A percentile compares a stretch with the other conserved stretches of the same genome.
Evolutionary conservation across 257 asterid species (phyloP).

Genomic region (Leonotis leonurus): DNA sequence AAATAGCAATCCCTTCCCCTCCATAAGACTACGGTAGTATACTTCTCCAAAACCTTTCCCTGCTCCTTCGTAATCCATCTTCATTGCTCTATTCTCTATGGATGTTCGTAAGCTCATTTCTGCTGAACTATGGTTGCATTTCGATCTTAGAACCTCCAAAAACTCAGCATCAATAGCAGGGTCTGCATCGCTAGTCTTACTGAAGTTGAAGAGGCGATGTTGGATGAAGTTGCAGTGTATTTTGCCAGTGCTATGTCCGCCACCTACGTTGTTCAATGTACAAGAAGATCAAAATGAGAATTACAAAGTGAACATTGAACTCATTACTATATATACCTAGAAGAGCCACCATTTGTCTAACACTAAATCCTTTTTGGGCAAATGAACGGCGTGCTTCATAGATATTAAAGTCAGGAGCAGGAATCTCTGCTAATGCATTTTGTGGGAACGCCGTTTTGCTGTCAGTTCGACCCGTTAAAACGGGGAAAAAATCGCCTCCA

Average conservation of each 20-base stretch:
- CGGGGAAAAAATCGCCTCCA: slow-evolving; percentile 83
- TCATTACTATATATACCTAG: slow-evolving; percentile 66
- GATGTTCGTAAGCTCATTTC: not conserved
- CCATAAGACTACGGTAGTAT: slow-evolving; percentile 59
- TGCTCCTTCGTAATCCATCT: slow-evolving; percentile 72
- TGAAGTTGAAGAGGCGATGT: slow-evolving; percentile 47
- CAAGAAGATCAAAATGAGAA: slow-evolving; percentile 7
- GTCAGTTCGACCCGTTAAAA: slow-evolving; percentile 65
- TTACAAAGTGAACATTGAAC: no score
- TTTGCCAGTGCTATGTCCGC: slow-evolving; percentile 71
- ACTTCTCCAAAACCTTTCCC: slow-evolving; percentile 50
- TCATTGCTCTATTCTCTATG: slow-evolving; percentile 35
- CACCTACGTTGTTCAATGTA: not conserved
- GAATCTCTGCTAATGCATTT: slow-evolving; percentile 42
- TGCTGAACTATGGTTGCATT: slow-evolving; percentile 39
- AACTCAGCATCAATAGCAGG: slow-evolving; percentile 54
- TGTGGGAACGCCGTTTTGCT: slow-evolving; percentile 28
- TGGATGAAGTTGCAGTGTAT: slow-evolving; percentile 58
- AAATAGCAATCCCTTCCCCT: not conserved
- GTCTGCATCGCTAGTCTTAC: slow-evolving; percentile 37
- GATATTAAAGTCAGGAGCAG: slow-evolving; percentile 49
- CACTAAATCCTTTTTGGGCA: slow-evolving; percentile 56
- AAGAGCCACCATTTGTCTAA: slow-evolving; percentile 52
- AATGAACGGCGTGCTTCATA: slow-evolving; percentile 24
- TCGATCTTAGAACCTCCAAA: slow-evolving; percentile 37